Evolutionary conservation across 1,139 yeast genomes (phyloP), one percentile per base, ranked within the genome.

Genomic region (Pichia inconspicua): DNA sequence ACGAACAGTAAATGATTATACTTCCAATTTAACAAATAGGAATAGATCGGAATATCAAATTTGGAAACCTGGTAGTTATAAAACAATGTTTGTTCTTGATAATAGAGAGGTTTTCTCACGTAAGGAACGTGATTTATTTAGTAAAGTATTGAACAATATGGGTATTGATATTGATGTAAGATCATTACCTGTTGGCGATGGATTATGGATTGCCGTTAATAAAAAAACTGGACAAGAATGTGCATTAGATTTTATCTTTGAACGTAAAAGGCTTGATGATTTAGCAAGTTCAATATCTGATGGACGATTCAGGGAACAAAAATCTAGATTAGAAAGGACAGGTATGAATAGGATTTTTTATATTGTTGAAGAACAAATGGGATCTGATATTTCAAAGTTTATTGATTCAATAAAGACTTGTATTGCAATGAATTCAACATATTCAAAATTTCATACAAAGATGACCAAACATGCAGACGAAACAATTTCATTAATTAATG

Each of bases 191-290:
- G 78, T 90, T 2, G 97, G 98, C 1, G 99, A 94, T 69, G 81
- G 84, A 1, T 58, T 85, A 10, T 94, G 98, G 98, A 73, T 89
- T 4, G 98, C 97, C 0, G 74, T 74, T 51, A 76, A 89, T 59
- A 74, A 68, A 46, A 58, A 53, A 0, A 77, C 86, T 0, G 73
- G 76, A 1, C 74, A 75, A 49, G 82, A 82, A 49, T 89, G 82
- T 3, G 82, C 87, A 0, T 66, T 94, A 22, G 87, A 90, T 60
- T 82, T 78, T 54, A 83, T 92, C 28, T 75, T 94, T 48, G 99
- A 94, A 65, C 73, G 99, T 39, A 94, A 94, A 65, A 70, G 96
- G 50, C 66, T 89, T 41, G 96, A 87, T 61, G 99, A 94, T 69
- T 74, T 94, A 58, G 84, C 85, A 0, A 63, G 73, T 43, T 86